Percentiles rank a stretch among this genome's conserved stretches.
These are phyloP conservation scores for Epichloe scottii DNA, from an alignment of 2,329 filamentous ascomycete species.

Conservation along the genomic window DNA sequence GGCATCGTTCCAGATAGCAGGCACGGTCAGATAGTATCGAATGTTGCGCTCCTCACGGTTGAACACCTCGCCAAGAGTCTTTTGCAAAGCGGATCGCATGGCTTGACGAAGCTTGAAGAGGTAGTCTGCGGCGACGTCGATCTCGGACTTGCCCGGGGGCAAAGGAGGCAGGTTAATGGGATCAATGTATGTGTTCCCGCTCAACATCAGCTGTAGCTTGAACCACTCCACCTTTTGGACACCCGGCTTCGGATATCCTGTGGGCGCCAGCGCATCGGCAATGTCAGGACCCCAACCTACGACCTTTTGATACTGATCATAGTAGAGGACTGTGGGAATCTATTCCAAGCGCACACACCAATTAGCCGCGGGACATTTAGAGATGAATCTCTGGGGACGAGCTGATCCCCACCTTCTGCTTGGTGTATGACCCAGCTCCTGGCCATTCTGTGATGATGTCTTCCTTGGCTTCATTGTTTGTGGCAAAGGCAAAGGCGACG, in stretches of 20 bases:
- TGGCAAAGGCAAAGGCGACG: constrained; percentile 92
- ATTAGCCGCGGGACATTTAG: neutral
- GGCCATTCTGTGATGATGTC: constrained; percentile 99
- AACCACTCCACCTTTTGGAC: constrained; percentile 99
- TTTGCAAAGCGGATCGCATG: constrained; percentile 90
- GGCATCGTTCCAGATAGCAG: constrained; percentile 98
- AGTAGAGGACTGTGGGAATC: constrained; percentile 99
- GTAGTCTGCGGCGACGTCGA: constrained; percentile 98
- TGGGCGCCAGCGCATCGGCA: constrained; percentile 88
- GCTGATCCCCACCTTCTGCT: constrained; percentile 68
- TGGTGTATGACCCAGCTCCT: constrained; percentile 91
- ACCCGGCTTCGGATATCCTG: constrained; percentile 92
- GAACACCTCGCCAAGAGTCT: constrained; percentile 94
- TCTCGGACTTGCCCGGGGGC: constrained; percentile 94
- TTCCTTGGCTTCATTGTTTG: constrained; percentile 94
- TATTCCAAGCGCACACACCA: constrained; percentile 22
- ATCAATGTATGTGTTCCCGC: constrained; percentile 97
- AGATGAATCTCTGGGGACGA: neutral
- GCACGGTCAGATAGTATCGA: constrained; percentile 94
- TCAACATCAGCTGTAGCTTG: constrained; percentile 97
- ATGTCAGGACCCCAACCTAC: constrained; percentile 99
- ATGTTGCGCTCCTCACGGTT: constrained; percentile 97
- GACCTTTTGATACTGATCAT: constrained; percentile 98
- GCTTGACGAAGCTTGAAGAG: constrained; percentile 96
- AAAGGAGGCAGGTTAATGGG: constrained; percentile 97